Base-by-base conservation (phyloP, 768 basidiomycete genomes). In the Lentinula guzmanii region DNA sequence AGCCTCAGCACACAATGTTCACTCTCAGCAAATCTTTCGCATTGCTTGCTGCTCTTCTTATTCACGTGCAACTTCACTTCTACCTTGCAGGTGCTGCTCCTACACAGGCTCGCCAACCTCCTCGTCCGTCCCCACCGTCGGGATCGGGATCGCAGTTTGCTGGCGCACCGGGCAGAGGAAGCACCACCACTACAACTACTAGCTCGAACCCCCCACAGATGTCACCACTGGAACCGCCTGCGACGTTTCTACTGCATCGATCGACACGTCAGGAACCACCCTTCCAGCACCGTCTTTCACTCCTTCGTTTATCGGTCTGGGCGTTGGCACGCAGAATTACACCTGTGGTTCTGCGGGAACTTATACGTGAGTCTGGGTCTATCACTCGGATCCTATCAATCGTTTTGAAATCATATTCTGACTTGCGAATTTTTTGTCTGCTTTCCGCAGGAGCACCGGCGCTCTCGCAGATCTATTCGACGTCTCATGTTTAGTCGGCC, bases 391-490 rank as follows among this genome's bases (percentile, higher is more conserved):
- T 9, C 34, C 42, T 16, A 10, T 13, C 15, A 18, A 34, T 33
- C 42, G 4, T 52, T 31, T 34, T 6, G 53, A 41, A 43, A 13
- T 10, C 9, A 21, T 33, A 18, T 13, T 41, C 24, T 18, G n/a
- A 50, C 34, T 21, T 24, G 61, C 21, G 5, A n/a, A 34, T 56
- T 43, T 43, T 24, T 52, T 16, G 37, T 53, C 48, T 1, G 8
- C 13, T 28, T 13, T 58, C 11, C 55, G 24, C 65, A 84, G 82
- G 16, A 76, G 74, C 63, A 67, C 75, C 50, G 84, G 84, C 10
- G 80, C 82, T 46, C 64, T 81, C n/a, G 79, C 76, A 4, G 79
- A 83, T 65, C 70, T 86, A 5, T 82, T 82, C 69, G 86, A 86
- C 65, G 74, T 78, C 39, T 83, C 83, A 0, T 84, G 84, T 70